Evolutionary conservation across 805 yeast genomes (phyloP).

Genomic region (Middelhovenomyces tepae): DNA sequence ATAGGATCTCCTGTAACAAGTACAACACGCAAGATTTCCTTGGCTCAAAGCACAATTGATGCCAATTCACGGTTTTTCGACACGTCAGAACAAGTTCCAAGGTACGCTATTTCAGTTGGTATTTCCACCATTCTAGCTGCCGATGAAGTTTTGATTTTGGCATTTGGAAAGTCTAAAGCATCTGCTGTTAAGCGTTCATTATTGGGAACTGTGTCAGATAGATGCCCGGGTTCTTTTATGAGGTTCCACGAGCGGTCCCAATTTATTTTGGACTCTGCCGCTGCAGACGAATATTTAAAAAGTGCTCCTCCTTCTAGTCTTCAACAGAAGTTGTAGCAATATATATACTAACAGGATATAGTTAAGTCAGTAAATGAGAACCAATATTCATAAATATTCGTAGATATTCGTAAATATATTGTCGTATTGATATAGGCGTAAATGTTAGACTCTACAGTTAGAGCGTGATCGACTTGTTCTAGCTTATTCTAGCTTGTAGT

Average conservation of each 20-base stretch:
- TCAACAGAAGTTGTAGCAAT: no score
- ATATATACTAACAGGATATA: no score
- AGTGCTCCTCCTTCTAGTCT: no score
- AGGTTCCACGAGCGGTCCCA: conserved; percentile 37
- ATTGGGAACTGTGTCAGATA: conserved; percentile 32
- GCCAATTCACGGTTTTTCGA: conserved; percentile 49
- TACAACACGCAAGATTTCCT: conserved; percentile 37
- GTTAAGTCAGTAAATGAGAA: no score
- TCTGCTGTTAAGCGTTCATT: conserved; percentile 41
- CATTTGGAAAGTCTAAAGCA: conserved; percentile 40
- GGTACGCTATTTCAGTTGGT: conserved; percentile 45
- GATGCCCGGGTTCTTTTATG: conserved; percentile 43
- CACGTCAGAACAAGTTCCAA: conserved; percentile 41
- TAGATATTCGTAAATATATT: no score
- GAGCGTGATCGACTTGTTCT: no score
- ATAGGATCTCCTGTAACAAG: conserved; percentile 41
- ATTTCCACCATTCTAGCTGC: conserved; percentile 49
- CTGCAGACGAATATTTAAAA: conserved; percentile 26
- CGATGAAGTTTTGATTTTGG: conserved; percentile 43
- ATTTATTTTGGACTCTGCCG: conserved; percentile 40
- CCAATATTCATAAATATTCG: no score
- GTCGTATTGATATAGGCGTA: no score
- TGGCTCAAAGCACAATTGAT: conserved; percentile 41
- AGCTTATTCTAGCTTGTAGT: no score
- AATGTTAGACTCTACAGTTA: no score